A percentile compares a stretch with the other conserved stretches of the same genome.
phyloP scores from a whole-genome alignment of 306 rosid genomes.

The Castanea sativa region DNA sequence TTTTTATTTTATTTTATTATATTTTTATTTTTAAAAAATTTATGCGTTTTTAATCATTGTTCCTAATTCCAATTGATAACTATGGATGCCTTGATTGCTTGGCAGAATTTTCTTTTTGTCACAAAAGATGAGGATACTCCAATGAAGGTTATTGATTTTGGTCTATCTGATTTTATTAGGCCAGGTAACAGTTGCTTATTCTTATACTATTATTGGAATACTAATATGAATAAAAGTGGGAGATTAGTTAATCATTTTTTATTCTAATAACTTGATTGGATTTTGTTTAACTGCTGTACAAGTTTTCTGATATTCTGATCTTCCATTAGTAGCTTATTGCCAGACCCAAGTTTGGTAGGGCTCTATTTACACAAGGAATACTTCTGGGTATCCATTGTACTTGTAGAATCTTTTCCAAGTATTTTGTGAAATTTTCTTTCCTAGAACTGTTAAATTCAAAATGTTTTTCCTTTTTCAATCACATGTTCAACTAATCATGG shows the following conservation, averaged over 20 bases:
- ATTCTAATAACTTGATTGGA: not conserved
- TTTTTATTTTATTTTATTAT: not conserved
- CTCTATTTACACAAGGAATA: not conserved
- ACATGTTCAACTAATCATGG: too few species aligned
- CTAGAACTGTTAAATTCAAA: too few species aligned
- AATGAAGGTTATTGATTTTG: constrained; percentile 91
- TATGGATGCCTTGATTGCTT: constrained; percentile 22
- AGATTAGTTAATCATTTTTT: not conserved
- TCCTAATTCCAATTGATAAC: constrained; percentile 16
- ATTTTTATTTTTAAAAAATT: too few species aligned
- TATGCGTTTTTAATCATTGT: not conserved
- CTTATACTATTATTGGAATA: constrained; percentile 9
- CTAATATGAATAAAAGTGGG: not conserved
- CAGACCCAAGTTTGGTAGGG: not conserved
- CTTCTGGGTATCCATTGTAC: too few species aligned
- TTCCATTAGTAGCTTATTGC: not conserved
- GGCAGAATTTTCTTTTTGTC: constrained; percentile 90
- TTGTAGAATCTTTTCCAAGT: too few species aligned
- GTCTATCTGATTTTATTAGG: constrained; percentile 89
- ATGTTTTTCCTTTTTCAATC: too few species aligned
- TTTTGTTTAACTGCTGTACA: not conserved
- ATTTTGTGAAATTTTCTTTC: too few species aligned
- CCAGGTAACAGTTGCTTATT: constrained; percentile 58
- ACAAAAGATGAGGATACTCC: constrained; percentile 71
- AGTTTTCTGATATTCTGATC: not conserved